Conservation (phyloP, 1,284 basidiomycete species). For the Tilletia setariae region DNA sequence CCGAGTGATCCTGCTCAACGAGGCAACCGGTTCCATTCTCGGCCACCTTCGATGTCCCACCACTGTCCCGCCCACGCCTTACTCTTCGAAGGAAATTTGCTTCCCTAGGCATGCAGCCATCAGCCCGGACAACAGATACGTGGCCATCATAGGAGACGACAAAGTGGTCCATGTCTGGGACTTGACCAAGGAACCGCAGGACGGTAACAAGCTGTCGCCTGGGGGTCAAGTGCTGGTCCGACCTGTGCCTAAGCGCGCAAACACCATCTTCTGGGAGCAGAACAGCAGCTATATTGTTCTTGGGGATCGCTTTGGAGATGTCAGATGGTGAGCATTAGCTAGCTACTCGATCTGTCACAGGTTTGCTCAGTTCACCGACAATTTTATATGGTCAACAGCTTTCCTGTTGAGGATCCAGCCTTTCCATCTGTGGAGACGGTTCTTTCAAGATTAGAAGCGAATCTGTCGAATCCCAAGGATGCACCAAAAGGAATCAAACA, state of each 20-base stretch:
- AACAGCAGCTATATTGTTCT: conserved; percentile 12
- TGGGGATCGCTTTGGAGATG: conserved; percentile 37
- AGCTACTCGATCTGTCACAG: background rate
- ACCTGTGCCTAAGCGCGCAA: conserved; percentile 45
- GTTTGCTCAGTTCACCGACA: background rate
- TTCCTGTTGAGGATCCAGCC: too few relatives aligned
- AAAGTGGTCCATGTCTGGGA: conserved; percentile 46
- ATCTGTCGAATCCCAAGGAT: background rate
- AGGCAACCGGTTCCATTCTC: background rate
- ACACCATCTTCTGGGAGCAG: conserved; percentile 38
- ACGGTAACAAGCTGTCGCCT: conserved; percentile 22
- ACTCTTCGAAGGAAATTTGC: conserved; percentile 5
- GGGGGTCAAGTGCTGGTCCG: conserved; percentile 39
- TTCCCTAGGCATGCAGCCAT: conserved; percentile 8
- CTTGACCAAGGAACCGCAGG: conserved; percentile 17
- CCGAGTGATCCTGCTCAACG: background rate
- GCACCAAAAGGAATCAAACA: conserved; percentile 9
- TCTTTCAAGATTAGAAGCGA: background rate
- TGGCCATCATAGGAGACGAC: conserved; percentile 48
- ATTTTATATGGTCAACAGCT: too few relatives aligned
- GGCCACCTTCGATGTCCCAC: background rate
- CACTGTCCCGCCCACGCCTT: background rate
- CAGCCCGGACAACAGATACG: background rate
- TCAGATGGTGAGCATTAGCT: conserved; percentile 23
- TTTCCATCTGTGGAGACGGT: background rate